phyloP scores from a whole-genome alignment of 495 filamentous ascomycete genomes.

The Durotheca rogersii region DNA sequence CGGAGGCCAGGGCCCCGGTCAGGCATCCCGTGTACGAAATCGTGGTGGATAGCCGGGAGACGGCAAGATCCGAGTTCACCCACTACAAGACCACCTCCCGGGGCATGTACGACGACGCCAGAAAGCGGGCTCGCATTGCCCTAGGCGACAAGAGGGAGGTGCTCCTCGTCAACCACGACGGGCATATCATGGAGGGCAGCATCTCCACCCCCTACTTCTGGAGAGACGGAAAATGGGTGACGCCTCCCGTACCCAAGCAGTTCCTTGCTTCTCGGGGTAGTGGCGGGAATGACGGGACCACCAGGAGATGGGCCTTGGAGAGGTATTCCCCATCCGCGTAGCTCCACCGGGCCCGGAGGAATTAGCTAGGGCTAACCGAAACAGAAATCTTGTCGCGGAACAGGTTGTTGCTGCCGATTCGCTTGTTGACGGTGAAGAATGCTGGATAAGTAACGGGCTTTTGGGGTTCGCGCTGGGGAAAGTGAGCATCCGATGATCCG shows the following conservation, averaged over 20 bases:
- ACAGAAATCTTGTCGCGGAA: constrained; percentile 60
- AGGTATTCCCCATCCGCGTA: constrained; percentile 33
- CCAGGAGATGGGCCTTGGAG: constrained; percentile 75
- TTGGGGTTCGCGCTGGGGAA: constrained; percentile 64
- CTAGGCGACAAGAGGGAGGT: constrained; percentile 64
- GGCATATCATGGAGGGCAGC: constrained; percentile 83
- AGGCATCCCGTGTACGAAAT: constrained; percentile 46
- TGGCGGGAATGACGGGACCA: constrained; percentile 82
- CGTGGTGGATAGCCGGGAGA: constrained; percentile 56
- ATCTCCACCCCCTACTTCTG: constrained; percentile 79
- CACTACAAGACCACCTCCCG: constrained; percentile 75
- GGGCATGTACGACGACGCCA: constrained; percentile 63
- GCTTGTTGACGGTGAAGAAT: constrained; percentile 69
- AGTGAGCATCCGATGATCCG: too few relatives aligned
- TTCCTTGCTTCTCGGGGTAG: constrained; percentile 39
- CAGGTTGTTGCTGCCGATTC: constrained; percentile 53
- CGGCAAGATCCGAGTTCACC: constrained; percentile 62
- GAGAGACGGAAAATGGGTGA: constrained; percentile 66
- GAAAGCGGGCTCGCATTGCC: constrained; percentile 57
- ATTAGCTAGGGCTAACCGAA: constrained; percentile 12
- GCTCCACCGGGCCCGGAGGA: not conserved
- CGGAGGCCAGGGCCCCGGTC: constrained; percentile 16
- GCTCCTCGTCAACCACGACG: constrained; percentile 63
- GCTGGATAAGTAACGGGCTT: constrained; percentile 86
- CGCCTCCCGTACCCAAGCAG: constrained; percentile 50